Conservation (phyloP, 2,329 filamentous ascomycete species). For the Alternaria sp. region DNA sequence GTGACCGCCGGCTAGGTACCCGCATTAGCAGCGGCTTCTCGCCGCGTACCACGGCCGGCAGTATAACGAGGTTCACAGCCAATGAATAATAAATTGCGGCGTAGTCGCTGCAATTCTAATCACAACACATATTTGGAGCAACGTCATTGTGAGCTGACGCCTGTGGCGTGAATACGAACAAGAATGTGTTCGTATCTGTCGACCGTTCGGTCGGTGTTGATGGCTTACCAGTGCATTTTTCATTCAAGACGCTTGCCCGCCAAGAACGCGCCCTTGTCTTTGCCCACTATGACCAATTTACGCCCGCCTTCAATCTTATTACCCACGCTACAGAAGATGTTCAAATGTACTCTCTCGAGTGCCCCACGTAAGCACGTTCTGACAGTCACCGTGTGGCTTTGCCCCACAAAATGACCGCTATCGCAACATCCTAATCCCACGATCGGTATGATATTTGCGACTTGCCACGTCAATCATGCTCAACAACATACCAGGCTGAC, state of each 20-base stretch:
- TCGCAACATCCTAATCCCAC: background rate
- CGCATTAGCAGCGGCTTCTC: conserved; percentile 4
- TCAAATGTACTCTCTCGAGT: background rate
- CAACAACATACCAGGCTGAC: conserved; percentile 1
- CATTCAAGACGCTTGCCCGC: background rate
- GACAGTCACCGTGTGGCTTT: background rate
- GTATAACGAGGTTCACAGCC: background rate
- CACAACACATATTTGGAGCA: background rate
- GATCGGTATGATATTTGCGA: background rate
- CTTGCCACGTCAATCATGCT: background rate
- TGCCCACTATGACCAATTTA: background rate
- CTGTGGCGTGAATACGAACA: background rate
- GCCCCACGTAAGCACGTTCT: background rate
- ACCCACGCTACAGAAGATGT: background rate
- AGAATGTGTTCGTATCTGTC: background rate
- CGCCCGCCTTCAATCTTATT: background rate
- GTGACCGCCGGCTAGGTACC: background rate
- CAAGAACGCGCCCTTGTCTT: background rate
- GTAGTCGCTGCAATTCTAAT: background rate
- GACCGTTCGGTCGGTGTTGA: background rate
- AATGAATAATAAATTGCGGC: conserved; percentile 1
- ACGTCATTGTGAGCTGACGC: background rate
- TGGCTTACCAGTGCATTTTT: background rate
- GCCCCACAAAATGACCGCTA: background rate
- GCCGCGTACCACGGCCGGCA: background rate